phyloP scores from a whole-genome alignment of 345 rosid genomes.

The Nephelium lappaceum region DNA sequence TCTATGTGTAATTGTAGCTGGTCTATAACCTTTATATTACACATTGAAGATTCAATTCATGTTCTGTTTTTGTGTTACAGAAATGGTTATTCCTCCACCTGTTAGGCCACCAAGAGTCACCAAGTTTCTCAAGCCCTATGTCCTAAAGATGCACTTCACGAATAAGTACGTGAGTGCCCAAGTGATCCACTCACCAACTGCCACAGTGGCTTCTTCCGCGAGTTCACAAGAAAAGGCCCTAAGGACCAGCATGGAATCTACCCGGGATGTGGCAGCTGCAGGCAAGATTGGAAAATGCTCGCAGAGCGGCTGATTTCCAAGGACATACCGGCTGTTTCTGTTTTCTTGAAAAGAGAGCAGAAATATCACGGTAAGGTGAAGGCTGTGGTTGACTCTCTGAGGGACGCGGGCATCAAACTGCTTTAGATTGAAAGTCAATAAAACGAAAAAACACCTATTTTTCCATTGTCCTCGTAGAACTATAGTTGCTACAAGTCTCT shows the following conservation, averaged over 20 bases:
- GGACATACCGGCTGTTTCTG: constrained; percentile 70
- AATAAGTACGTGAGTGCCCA: constrained; percentile 77
- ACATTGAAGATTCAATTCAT: not conserved
- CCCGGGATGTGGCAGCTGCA: constrained; percentile 90
- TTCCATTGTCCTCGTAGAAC: not conserved
- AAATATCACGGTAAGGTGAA: constrained; percentile 90
- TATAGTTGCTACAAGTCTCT: not conserved
- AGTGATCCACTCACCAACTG: constrained; percentile 79
- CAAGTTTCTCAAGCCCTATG: constrained; percentile 71
- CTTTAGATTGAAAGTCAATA: constrained; percentile 27
- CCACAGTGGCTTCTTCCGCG: constrained; percentile 76
- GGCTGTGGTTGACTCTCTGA: constrained; percentile 76
- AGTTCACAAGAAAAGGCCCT: constrained; percentile 83
- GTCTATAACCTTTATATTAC: not conserved
- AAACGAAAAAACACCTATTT: not conserved
- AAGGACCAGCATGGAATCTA: constrained; percentile 56
- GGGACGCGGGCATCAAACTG: constrained; percentile 69
- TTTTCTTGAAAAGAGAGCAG: constrained; percentile 70
- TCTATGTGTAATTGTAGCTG: not conserved
- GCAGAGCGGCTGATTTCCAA: constrained; percentile 71
- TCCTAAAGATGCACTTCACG: constrained; percentile 77
- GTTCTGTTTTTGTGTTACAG: constrained; percentile 17
- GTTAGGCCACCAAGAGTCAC: constrained; percentile 64
- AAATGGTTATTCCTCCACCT: constrained; percentile 76
- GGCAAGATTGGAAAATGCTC: constrained; percentile 72